Percentiles rank a stretch among this genome's conserved stretches.
Evolutionary conservation across 2,329 filamentous ascomycete genomes (phyloP).

Genomic region (Cladobotryum protrusum): DNA sequence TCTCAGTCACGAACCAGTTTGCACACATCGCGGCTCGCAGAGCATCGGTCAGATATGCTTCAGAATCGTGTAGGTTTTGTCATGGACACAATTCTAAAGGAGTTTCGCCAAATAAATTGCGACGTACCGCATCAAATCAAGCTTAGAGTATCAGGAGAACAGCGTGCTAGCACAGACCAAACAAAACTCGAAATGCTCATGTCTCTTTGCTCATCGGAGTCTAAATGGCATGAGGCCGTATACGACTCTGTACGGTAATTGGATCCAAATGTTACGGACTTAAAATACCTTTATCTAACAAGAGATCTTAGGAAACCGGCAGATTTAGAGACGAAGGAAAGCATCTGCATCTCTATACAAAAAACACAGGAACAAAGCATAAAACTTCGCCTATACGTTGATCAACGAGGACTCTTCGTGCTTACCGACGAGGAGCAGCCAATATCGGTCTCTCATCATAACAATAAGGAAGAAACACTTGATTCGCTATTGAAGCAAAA

Average conservation of each 20-base stretch:
- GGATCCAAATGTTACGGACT: too few species aligned
- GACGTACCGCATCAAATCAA: constrained; percentile 4
- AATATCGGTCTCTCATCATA: not conserved
- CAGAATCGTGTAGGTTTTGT: constrained; percentile 6
- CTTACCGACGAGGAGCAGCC: constrained; percentile 6
- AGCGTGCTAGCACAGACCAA: not conserved
- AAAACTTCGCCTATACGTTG: constrained; percentile 8
- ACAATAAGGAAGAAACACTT: constrained; percentile 6
- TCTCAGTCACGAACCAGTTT: too few species aligned
- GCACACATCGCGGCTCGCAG: too few species aligned
- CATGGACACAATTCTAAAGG: constrained; percentile 7
- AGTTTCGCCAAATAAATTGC: constrained; percentile 7
- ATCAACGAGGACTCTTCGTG: constrained; percentile 7
- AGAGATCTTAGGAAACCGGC: too few species aligned
- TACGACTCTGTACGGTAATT: constrained; percentile 6
- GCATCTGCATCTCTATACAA: constrained; percentile 5
- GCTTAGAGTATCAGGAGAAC: constrained; percentile 4
- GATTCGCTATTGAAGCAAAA: constrained; percentile 6
- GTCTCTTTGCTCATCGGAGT: constrained; percentile 7
- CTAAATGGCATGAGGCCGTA: constrained; percentile 7
- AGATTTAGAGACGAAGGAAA: not conserved
- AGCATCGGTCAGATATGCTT: not conserved
- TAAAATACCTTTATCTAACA: too few species aligned
- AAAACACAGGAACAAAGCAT: constrained; percentile 2
- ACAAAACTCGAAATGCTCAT: constrained; percentile 7